phyloP scores from a whole-genome alignment of 2,329 filamentous ascomycete species.

The Arthrinium phaeospermum region DNA sequence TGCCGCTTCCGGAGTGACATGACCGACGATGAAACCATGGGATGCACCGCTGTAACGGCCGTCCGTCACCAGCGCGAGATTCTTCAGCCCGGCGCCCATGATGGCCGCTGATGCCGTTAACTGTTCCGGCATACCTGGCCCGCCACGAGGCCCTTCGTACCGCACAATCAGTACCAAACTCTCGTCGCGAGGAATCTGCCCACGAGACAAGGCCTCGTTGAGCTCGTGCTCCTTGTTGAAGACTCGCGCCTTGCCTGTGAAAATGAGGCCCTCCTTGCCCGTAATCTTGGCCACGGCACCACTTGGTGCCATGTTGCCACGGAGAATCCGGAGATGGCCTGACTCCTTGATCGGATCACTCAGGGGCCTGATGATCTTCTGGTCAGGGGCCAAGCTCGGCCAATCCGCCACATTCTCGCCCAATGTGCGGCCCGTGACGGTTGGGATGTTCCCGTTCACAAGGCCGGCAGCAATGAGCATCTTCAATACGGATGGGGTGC shows the following conservation, averaged over 20 bases:
- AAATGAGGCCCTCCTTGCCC: slow-evolving; percentile 86
- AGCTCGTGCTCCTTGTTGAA: slow-evolving; percentile 87
- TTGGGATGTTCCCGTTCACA: slow-evolving; percentile 72
- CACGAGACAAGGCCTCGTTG: slow-evolving; percentile 72
- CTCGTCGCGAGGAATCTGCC: slow-evolving; percentile 72
- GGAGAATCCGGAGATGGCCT: slow-evolving; percentile 87
- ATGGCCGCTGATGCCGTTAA: slow-evolving; percentile 87
- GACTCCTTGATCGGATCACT: slow-evolving; percentile 76
- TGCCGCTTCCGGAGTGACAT: slow-evolving; percentile 89
- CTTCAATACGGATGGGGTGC: slow-evolving; percentile 77
- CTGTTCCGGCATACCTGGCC: slow-evolving; percentile 96
- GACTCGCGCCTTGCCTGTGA: slow-evolving; percentile 80
- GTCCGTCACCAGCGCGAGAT: slow-evolving; percentile 91
- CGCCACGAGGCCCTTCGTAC: slow-evolving; percentile 92
- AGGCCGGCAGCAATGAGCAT: slow-evolving; percentile 73
- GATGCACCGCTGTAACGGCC: slow-evolving; percentile 87
- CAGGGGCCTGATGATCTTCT: slow-evolving; percentile 82
- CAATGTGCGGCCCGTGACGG: slow-evolving; percentile 77
- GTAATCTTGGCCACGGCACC: slow-evolving; percentile 97
- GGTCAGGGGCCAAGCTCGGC: slow-evolving; percentile 65
- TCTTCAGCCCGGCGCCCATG: slow-evolving; percentile 88
- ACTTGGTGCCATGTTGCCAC: slow-evolving; percentile 85
- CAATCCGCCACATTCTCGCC: slow-evolving; percentile 74
- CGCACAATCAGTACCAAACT: slow-evolving; percentile 90
- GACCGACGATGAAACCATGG: slow-evolving; percentile 71